Base-by-base conservation (phyloP, 176 grass and related monocot genomes). In the Hsuehochloa calcarea region DNA sequence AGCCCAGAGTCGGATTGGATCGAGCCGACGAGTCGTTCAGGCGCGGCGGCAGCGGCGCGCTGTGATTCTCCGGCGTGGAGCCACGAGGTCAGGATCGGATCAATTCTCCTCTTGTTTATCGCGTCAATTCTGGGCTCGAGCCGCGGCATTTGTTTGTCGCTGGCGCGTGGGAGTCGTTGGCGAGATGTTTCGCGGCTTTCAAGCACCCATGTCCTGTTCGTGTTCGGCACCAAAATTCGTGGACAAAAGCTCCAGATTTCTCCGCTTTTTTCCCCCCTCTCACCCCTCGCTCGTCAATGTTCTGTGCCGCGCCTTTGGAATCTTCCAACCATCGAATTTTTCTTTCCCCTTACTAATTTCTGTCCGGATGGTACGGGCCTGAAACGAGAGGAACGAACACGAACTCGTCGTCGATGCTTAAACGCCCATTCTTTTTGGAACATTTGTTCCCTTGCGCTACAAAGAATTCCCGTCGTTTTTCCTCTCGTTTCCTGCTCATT, bases 31-130 rank as follows among this genome's bases (percentile, higher is more conserved):
- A 8, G 23, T 22, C 22, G 56, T 4, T 29, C 5, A 31, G 34
- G 27, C 27, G 27, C 46, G 17, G 45, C 35, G 6, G 40, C 64
- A 60, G 58, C 55, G 29, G 72, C 65, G 69, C 25, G 58, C 38
- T 3, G 23, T 38, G 23, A 68, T 45, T n/a, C 68, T 31, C 52
- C 44, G 17, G 63, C 72, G 55, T 13, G 46, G 69, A 85, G 80
- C 70, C 58, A 73, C 68, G 86, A 79, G 86, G 78, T 83, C 47
- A 85, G 87, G 78, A 87, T 84, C 86, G 5, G 29, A 50, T 38
- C 63, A 6, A 23, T 40, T 26, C 38, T 22, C 35, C 15, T 40
- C 11, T 26, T 2, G 22, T 39, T 64, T 65, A 8, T 84, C 34
- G 60, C 66, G 78, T 74, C 51, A 10, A 37, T 46, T 87, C 56